Base-by-base conservation (phyloP, 768 basidiomycete genomes). In the Amanita rimosa region DNA sequence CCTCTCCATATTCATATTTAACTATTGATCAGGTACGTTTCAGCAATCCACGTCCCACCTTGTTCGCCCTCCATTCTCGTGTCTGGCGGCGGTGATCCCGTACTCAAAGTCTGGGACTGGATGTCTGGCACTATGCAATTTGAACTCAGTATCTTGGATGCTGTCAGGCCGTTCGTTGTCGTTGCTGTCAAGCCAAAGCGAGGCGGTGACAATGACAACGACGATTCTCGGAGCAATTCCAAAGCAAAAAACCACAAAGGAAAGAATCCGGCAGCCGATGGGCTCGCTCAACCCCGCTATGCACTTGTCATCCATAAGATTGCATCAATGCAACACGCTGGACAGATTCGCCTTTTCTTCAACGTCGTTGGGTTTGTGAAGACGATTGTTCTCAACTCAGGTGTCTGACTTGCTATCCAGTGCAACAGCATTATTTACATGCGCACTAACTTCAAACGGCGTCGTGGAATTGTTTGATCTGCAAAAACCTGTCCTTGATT, bases 21-120 rank as follows among this genome's bases (percentile, higher is more conserved):
- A n/a, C n/a, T n/a, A 29, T 46, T 37, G n/a, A 26, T 9, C 52
- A 93, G 91, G 64, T 96, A 83, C 52, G 80, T 96, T 9, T 90
- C 87, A 2, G 81, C 90, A 0, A 66, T 95, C 14, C 83, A 88
- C 53, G 72, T 86, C n/a, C 80, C 81, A 0, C 43, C 60, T 5
- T 73, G 63, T 51, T 60, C 67, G 14, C 69, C 71, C 10, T 51
- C 64, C 0, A 56, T 58, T 26, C 69, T 99, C 19, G 70, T 97
- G 7, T 93, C 91, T 0, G 95, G 88, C 5, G 95, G 95, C 9
- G 95, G 94, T 0, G 95, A 98, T 56, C 67, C 75, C 0, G 65
- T 71, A 47, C 61, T 95, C 16, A 84, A 83, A 57, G 52, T 90
- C 6, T 94, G 88, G 88, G 75, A 88, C 53, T 89, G 85, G 81